A percentile compares a stretch with the other conserved stretches of the same genome.
Evolutionary conservation across 345 rosid species (phyloP).

Genomic region (Gossypium thurberi): DNA sequence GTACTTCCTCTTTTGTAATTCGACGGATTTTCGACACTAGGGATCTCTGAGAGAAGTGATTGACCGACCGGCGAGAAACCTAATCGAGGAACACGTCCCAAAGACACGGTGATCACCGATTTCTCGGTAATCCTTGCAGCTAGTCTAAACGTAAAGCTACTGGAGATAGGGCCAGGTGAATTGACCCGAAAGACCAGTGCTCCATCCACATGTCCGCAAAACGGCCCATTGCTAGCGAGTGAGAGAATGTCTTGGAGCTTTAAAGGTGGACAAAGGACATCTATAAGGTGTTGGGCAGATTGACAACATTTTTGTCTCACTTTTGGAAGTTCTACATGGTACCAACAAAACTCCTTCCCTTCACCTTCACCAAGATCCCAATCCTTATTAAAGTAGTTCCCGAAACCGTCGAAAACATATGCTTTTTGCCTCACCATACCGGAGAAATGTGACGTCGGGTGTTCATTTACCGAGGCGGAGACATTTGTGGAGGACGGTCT

Average conservation of each 20-base stretch:
- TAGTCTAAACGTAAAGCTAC: constrained; percentile 74
- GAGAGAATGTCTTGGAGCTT: constrained; percentile 94
- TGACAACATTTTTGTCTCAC: constrained; percentile 69
- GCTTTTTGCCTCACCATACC: constrained; percentile 78
- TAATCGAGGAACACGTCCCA: constrained; percentile 85
- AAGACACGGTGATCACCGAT: constrained; percentile 86
- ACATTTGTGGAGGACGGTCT: constrained; percentile 26
- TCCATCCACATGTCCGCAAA: constrained; percentile 83
- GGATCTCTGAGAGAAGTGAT: constrained; percentile 88
- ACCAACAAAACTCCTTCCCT: constrained; percentile 88
- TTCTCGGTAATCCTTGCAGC: constrained; percentile 88
- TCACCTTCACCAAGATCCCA: constrained; percentile 81
- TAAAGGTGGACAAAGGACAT: constrained; percentile 86
- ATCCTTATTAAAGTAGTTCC: constrained; percentile 58
- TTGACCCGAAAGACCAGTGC: constrained; percentile 94
- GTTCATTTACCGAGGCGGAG: constrained; percentile 16
- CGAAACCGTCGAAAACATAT: constrained; percentile 76
- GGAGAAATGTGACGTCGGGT: constrained; percentile 28
- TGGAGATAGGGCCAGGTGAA: constrained; percentile 78
- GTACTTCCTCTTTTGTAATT: constrained; percentile 35
- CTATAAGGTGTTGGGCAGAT: constrained; percentile 83
- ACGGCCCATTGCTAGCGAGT: constrained; percentile 91
- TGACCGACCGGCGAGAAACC: constrained; percentile 77
- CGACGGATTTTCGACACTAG: constrained; percentile 64
- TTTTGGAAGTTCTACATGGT: constrained; percentile 86